Conservation (phyloP, 768 basidiomycete genomes). For the Lactifluus piperatus region DNA sequence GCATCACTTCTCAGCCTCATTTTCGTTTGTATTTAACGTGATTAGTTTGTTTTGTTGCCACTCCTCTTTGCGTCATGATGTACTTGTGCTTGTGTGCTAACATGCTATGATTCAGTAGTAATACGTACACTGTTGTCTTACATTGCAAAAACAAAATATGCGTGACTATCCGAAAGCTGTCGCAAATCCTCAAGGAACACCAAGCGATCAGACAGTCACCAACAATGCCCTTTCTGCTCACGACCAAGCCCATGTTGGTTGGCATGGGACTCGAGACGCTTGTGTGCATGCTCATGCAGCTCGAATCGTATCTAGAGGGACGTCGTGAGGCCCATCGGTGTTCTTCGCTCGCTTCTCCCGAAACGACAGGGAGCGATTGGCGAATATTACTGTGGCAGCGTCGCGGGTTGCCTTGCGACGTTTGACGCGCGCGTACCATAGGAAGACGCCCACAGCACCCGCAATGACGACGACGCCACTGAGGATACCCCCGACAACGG, state of each 20-base stretch:
- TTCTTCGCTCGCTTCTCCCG: constrained; percentile 2
- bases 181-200: background rate
- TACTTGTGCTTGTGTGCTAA: too few relatives aligned
- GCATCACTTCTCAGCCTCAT: background rate
- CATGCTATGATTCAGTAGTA: background rate
- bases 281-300: too few relatives aligned
- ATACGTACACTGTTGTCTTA: background rate
- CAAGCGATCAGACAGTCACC: background rate
- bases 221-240: background rate
- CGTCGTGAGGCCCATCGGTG: background rate
- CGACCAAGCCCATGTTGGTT: too few relatives aligned
- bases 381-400: background rate
- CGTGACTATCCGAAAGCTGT: background rate
- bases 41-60: too few relatives aligned
- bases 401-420: constrained; percentile 1
- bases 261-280: too few relatives aligned
- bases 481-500: background rate
- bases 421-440: constrained; percentile 8
- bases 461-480: background rate
- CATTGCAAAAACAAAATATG: background rate
- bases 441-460: background rate
- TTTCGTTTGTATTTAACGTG: background rate
- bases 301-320: background rate
- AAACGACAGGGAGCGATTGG: background rate
- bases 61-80: background rate